A percentile compares a stretch with the other conserved stretches of the same genome.
Evolutionary conservation across 345 rosid genomes (phyloP).

Genomic region (Ailanthus altissimus): DNA sequence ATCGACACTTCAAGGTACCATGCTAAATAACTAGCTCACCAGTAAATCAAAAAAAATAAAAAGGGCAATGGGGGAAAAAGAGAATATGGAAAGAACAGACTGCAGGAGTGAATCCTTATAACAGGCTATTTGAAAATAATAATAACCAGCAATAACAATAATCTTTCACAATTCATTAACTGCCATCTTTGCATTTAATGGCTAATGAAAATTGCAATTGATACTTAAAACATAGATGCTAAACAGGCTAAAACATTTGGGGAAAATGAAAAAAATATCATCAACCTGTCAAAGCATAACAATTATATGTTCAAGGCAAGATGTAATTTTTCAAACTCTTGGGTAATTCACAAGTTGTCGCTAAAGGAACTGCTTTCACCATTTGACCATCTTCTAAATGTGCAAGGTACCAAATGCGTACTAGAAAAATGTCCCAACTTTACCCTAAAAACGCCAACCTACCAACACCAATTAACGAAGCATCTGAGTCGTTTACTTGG

Average conservation of each 20-base stretch:
- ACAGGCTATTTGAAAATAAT: background rate
- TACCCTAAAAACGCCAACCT: slow-evolving; percentile 49
- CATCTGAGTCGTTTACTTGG: slow-evolving; percentile 38
- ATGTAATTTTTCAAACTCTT: slow-evolving; percentile 18
- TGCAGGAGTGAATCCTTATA: background rate
- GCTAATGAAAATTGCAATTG: slow-evolving; percentile 9
- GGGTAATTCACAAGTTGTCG: slow-evolving; percentile 34
- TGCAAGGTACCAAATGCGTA: slow-evolving; percentile 53
- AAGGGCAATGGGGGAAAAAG: background rate
- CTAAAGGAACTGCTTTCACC: slow-evolving; percentile 32
- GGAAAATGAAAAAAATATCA: background rate
- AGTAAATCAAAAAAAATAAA: background rate
- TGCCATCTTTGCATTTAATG: background rate
- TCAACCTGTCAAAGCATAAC: background rate
- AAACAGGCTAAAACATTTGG: slow-evolving; percentile 4
- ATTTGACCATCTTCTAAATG: slow-evolving; percentile 59
- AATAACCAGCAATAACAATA: background rate
- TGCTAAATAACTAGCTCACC: background rate
- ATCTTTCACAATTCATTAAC: slow-evolving; percentile 2
- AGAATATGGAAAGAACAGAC: background rate
- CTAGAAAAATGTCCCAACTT: slow-evolving; percentile 58
- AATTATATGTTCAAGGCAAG: background rate
- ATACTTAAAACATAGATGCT: background rate
- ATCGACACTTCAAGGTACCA: background rate
- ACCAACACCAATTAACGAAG: slow-evolving; percentile 44